phyloP scores from a whole-genome alignment of 2,329 filamentous ascomycete genomes.

The Aspergillus spinulosporus region DNA sequence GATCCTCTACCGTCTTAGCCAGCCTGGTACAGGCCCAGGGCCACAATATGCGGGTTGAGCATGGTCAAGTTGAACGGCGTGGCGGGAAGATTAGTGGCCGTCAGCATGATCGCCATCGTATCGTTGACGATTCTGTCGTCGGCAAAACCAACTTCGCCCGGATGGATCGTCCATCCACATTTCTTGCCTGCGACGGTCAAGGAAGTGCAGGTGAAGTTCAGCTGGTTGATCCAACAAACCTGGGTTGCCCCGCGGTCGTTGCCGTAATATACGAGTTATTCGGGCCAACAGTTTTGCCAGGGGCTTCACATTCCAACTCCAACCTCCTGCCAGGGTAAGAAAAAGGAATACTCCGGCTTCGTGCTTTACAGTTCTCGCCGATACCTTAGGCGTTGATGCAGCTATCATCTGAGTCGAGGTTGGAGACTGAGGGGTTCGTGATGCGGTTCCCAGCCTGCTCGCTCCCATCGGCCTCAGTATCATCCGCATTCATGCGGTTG shows the following conservation, averaged over 20 bases:
- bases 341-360: conserved; percentile 7
- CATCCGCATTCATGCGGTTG: conserved; percentile 9
- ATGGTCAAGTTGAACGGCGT: conserved; percentile 74
- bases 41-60: conserved; percentile 75
- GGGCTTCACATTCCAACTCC: conserved; percentile 9
- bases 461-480: background rate
- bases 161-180: conserved; percentile 9
- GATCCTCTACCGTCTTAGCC: conserved; percentile 59
- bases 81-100: conserved; percentile 65
- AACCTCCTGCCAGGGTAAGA: conserved; percentile 11
- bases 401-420: background rate
- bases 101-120: conserved; percentile 77
- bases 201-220: conserved; percentile 15
- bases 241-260: conserved; percentile 10
- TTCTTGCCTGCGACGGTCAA: conserved; percentile 13
- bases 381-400: conserved; percentile 4
- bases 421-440: conserved; percentile 6
- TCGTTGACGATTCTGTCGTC: conserved; percentile 71
- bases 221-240: conserved; percentile 16
- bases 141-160: conserved; percentile 46
- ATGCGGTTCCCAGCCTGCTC: conserved; percentile 12
- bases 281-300: conserved; percentile 5
- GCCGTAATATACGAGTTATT: conserved; percentile 17
- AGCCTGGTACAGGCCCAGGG: conserved; percentile 74
- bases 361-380: conserved; percentile 4